Evolutionary conservation across 208 protist species (phyloP).

Genomic region (Leishmania lainsoni): DNA sequence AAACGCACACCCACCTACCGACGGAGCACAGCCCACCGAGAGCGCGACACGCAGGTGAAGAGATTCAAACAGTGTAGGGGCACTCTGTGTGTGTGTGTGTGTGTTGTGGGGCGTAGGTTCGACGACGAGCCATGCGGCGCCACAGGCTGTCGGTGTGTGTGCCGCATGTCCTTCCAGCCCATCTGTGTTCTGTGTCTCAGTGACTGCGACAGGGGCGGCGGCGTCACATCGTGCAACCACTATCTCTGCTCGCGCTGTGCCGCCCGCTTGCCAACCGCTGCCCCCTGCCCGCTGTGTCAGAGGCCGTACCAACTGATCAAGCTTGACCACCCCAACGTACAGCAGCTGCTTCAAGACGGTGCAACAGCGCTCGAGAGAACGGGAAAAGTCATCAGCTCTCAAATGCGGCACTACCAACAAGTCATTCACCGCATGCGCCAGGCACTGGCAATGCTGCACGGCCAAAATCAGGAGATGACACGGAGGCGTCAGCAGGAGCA

Average conservation of each 20-base stretch:
- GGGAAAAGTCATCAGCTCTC: conserved; percentile 46
- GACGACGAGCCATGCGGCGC: neutral
- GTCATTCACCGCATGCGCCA: conserved; percentile 65
- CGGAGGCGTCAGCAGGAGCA: conserved; percentile 17
- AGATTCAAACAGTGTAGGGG: neutral
- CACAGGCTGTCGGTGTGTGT: neutral
- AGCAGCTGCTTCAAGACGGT: conserved; percentile 53
- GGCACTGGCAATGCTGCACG: conserved; percentile 62
- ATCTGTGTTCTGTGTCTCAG: conserved; percentile 83
- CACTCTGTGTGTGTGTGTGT: neutral
- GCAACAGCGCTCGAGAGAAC: conserved; percentile 31
- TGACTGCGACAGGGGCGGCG: conserved; percentile 66
- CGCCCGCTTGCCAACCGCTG: conserved; percentile 41
- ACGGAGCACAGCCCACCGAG: neutral
- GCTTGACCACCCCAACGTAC: conserved; percentile 28
- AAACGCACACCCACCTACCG: neutral
- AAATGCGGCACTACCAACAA: conserved; percentile 68
- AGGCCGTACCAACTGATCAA: conserved; percentile 38
- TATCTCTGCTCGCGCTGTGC: conserved; percentile 84
- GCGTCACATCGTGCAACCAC: conserved; percentile 83
- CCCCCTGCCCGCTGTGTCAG: conserved; percentile 71
- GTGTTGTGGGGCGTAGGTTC: neutral
- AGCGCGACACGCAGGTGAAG: neutral
- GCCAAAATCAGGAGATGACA: conserved; percentile 43
- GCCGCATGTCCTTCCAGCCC: conserved; percentile 69